Percentiles rank a stretch among this genome's conserved stretches.
These are phyloP conservation scores for Phaeosphaeria sp. DNA, from an alignment of 2,329 filamentous ascomycete species.

Conservation along the genomic window DNA sequence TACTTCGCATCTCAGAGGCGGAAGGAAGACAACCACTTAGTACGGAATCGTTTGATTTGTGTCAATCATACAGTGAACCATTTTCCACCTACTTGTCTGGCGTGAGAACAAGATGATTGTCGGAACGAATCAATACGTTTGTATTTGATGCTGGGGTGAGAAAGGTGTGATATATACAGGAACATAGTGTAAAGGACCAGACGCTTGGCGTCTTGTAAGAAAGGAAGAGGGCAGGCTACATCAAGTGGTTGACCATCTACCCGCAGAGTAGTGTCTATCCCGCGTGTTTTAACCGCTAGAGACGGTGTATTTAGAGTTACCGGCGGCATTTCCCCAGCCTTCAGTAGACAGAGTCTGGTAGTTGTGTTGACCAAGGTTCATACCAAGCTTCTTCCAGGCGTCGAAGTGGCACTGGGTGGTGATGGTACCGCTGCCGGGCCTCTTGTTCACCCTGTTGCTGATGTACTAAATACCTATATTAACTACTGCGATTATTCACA, in stretches of 20 bases:
- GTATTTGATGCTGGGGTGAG: not conserved
- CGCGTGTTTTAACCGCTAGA: constrained; percentile 14
- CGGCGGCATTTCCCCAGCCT: constrained; percentile 37
- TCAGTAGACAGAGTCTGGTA: constrained; percentile 39
- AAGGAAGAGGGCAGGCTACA: not conserved
- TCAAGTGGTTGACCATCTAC: not conserved
- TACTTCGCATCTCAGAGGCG: too few relatives aligned
- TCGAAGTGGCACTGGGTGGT: constrained; percentile 41
- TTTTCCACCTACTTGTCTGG: too few relatives aligned
- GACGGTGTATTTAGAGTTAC: constrained; percentile 37
- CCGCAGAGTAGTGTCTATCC: not conserved
- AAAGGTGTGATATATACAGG: not conserved
- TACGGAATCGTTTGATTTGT: too few relatives aligned
- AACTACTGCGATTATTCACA: too few relatives aligned
- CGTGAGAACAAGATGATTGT: not conserved
- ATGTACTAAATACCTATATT: too few relatives aligned
- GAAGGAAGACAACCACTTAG: too few relatives aligned
- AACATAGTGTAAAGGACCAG: not conserved
- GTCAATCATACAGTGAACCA: too few relatives aligned
- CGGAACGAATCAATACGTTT: not conserved
- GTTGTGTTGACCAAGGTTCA: constrained; percentile 36
- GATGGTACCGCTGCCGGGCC: constrained; percentile 36
- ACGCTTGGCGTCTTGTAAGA: not conserved
- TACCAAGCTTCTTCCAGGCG: constrained; percentile 32
- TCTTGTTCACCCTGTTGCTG: constrained; percentile 36